Conservation (phyloP, 139 green algal genomes). For the Chlorella ohadii region DNA sequence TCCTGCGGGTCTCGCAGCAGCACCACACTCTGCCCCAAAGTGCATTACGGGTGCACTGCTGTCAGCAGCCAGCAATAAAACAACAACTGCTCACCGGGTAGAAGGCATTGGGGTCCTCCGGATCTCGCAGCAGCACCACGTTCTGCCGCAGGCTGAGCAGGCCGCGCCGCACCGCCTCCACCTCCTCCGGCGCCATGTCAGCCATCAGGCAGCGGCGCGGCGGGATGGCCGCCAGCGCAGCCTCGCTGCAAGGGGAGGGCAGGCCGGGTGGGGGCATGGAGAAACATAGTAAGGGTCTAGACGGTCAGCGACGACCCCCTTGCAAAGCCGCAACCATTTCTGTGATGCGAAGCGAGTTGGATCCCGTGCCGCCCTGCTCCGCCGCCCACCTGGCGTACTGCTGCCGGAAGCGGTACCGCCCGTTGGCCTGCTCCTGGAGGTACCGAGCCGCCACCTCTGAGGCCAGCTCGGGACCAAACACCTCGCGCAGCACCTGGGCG, state of each 20-base stretch:
- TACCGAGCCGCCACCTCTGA: conserved; percentile 63
- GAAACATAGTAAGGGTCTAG: no score
- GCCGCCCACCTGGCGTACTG: conserved; percentile 49
- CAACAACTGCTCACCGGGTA: conserved; percentile 60
- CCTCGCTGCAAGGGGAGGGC: conserved; percentile 33
- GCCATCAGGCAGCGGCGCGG: conserved; percentile 63
- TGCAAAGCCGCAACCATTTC: no score
- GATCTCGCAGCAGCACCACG: conserved; percentile 85
- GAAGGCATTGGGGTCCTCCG: conserved; percentile 68
- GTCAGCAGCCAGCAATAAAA: no score
- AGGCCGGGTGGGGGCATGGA: neutral
- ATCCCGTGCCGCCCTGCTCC: no score
- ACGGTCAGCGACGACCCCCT: no score
- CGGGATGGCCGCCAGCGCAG: conserved; percentile 52
- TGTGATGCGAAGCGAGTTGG: no score
- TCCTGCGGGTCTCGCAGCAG: conserved; percentile 83
- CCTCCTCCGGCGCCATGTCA: conserved; percentile 64
- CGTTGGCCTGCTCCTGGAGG: conserved; percentile 53
- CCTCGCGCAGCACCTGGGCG: conserved; percentile 8
- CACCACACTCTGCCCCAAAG: conserved; percentile 89
- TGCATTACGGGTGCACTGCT: no score
- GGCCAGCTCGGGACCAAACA: conserved; percentile 67
- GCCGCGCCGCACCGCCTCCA: conserved; percentile 54
- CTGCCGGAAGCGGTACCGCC: conserved; percentile 55
- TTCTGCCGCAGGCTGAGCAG: conserved; percentile 88